Base-by-base conservation (phyloP, 352 stramenopile species). In the Globisporangium splendens region DNA sequence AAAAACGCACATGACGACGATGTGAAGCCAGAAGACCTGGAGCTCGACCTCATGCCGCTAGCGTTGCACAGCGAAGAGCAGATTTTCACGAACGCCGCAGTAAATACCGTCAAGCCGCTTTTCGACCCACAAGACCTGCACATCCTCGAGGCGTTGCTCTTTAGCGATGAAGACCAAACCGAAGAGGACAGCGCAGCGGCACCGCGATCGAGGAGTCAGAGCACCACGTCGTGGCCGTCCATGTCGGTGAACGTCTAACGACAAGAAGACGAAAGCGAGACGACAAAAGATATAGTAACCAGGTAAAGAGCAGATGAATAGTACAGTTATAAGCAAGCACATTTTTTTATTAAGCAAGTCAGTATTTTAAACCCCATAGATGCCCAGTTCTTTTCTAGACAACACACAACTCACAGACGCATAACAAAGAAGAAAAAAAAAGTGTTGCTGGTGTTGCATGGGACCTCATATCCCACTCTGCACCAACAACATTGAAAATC, bases 101-200 rank as follows among this genome's bases (percentile, higher is more conserved):
- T 50, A 41, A 35, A 48, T 51, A 46, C 48, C 62, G 53, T 24
- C 22, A 49, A 62, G 42, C 12, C 66, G 41, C 59, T 80, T 13
- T 83, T 86, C 38, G 70, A 83, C 47, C 63, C 68, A 24, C 51
- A 71, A 21, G 76, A 86, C 35, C 51, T 86, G 15, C 54, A 78
- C 33, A 86, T 86, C 24, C 65, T 86, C 14, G 73, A 86, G 43
- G 62, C 67, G 12, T 57, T 86, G 42, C 60, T 86, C 8, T 86
- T 86, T 28, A 82, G 70, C 56, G 77, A 73, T 21, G 76, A 86
- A 35, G 76, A 86, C 31, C 63, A 82, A 50, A 61, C 14, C 18
- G 49, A 82, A 38, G 54, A 21, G 0, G 61, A 75, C 21, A 61
- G 41, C 24, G 22, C 20, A 17, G 11, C n/a, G 35, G 38, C 5